phyloP scores from a whole-genome alignment of 2,329 filamentous ascomycete genomes.

The Penicillium brasilianum region DNA sequence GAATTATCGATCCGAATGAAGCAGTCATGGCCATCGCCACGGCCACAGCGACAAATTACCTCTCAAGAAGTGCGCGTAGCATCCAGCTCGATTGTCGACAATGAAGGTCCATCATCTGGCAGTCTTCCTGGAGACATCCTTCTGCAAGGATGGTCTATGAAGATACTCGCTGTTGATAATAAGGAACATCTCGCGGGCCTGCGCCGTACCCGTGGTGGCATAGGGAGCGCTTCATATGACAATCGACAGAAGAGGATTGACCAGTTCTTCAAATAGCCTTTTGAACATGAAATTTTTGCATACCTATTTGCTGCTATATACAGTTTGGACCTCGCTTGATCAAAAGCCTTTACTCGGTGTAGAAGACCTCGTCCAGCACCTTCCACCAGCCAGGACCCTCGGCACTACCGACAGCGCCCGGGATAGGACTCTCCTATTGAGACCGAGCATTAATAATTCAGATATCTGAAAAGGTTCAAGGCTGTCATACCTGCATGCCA shows the following conservation, averaged over 20 bases:
- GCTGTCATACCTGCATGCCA: conserved; percentile 63
- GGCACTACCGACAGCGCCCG: conserved; percentile 39
- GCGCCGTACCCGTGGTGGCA: conserved; percentile 79
- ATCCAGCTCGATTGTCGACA: not conserved
- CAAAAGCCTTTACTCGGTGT: conserved; percentile 30
- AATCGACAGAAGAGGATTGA: conserved; percentile 75
- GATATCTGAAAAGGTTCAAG: not conserved
- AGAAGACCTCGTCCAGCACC: conserved; percentile 42
- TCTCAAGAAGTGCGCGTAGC: not conserved
- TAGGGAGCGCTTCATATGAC: conserved; percentile 79
- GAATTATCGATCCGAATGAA: conserved; percentile 48
- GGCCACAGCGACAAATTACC: not conserved
- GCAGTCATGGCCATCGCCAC: not conserved
- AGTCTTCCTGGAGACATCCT: not conserved
- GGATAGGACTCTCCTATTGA: conserved; percentile 36
- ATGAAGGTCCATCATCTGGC: not conserved
- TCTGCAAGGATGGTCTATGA: conserved; percentile 51
- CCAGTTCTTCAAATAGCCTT: conserved; percentile 66
- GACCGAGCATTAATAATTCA: conserved; percentile 8
- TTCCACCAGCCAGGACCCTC: conserved; percentile 46
- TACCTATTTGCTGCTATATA: not conserved
- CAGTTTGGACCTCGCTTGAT: not conserved
- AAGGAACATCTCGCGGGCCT: conserved; percentile 73
- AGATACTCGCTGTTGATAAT: conserved; percentile 69
- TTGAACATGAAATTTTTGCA: not conserved